Conservation (phyloP, 2,329 filamentous ascomycete species). For the Cylindrodendrum hubeiense region DNA sequence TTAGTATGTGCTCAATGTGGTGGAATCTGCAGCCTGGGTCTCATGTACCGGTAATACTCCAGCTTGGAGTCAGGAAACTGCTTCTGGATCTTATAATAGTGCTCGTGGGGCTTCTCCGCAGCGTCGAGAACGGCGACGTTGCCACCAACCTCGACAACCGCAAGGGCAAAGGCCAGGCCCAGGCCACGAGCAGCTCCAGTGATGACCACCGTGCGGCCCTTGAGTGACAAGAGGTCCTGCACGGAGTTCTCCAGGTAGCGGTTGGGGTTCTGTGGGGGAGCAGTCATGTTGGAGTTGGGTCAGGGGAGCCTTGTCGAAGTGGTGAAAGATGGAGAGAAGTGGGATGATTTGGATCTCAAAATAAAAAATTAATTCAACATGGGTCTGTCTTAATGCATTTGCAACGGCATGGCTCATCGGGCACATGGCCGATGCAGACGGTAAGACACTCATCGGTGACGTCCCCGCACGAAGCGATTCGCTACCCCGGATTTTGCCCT, state of each 20-base stretch:
- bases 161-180: constrained; percentile 29
- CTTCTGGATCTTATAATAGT: constrained; percentile 29
- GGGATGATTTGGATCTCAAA: neutral
- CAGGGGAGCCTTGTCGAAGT: neutral
- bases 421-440: too few species aligned
- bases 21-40: too few species aligned
- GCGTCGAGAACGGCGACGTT: constrained; percentile 31
- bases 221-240: constrained; percentile 28
- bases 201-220: constrained; percentile 27
- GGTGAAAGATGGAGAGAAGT: neutral
- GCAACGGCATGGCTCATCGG: too few species aligned
- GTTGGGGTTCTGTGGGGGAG: constrained; percentile 17
- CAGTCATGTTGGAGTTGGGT: constrained; percentile 10
- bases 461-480: neutral
- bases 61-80: constrained; percentile 18
- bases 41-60: constrained; percentile 23
- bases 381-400: constrained; percentile 8
- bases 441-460: neutral
- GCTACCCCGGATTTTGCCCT: constrained; percentile 25
- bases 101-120: constrained; percentile 32
- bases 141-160: constrained; percentile 27
- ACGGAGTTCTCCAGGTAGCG: constrained; percentile 25
- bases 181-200: constrained; percentile 28
- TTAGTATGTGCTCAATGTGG: neutral
- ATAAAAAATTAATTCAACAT: neutral